These are phyloP conservation scores for Salix suchowensis DNA, from an alignment of 345 rosid genomes.

Conservation along the genomic window DNA sequence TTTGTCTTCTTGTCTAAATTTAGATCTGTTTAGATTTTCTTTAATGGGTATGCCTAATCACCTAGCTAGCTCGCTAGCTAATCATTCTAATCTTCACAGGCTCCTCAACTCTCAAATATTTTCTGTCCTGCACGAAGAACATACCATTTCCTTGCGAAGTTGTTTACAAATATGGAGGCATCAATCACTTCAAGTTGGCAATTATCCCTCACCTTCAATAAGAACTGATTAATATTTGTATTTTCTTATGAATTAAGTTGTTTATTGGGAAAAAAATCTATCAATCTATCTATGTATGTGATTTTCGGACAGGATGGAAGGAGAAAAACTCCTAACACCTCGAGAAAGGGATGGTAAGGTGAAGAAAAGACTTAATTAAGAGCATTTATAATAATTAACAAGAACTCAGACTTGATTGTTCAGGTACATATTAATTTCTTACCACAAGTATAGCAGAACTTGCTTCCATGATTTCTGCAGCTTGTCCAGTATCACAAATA, in stretches of 20 bases:
- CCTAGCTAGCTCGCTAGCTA: neutral
- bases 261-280: neutral
- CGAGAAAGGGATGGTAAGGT: neutral
- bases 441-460: neutral
- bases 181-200: neutral
- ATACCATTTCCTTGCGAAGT: neutral
- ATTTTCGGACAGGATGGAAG: neutral
- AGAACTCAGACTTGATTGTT: neutral
- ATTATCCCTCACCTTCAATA: neutral
- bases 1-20: conserved; percentile 45
- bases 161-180: neutral
- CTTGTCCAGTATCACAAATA: neutral
- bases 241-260: neutral
- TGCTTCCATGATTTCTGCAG: conserved; percentile 3
- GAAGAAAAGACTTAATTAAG: neutral
- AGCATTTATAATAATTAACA: neutral
- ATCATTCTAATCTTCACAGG: conserved; percentile 13
- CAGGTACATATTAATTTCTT: neutral
- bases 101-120: conserved; percentile 8
- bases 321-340: neutral
- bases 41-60: conserved; percentile 13
- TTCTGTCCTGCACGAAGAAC: neutral
- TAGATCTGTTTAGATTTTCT: conserved; percentile 25
- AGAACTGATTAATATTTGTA: neutral
- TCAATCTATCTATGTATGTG: too few species aligned